Conservation (phyloP, 2,329 filamentous ascomycete genomes). For the Colletotrichum australisinense region DNA sequence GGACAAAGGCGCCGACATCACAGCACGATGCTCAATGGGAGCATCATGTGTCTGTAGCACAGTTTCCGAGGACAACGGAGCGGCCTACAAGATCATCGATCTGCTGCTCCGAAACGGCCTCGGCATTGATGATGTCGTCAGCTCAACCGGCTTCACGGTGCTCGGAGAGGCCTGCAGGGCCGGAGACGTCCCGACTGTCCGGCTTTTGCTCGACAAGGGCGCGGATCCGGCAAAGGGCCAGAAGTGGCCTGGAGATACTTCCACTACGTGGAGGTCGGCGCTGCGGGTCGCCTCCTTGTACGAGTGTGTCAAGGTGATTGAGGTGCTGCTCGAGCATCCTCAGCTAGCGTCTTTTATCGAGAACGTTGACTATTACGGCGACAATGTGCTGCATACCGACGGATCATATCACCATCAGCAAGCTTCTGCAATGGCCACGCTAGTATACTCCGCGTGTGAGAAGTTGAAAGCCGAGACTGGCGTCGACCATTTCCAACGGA, state of each 20-base stretch:
- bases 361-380: slow-evolving; percentile 33
- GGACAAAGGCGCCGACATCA: slow-evolving; percentile 37
- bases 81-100: slow-evolving; percentile 30
- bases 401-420: not conserved
- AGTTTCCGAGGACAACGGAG: slow-evolving; percentile 14
- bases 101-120: slow-evolving; percentile 37
- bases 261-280: slow-evolving; percentile 35
- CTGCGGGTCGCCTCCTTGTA: slow-evolving; percentile 23
- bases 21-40: slow-evolving; percentile 1
- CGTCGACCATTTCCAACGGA: slow-evolving; percentile 32
- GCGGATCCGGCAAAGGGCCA: slow-evolving; percentile 38
- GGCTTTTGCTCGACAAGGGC: slow-evolving; percentile 38
- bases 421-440: not conserved
- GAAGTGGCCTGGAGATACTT: slow-evolving; percentile 2
- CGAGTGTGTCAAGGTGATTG: slow-evolving; percentile 19
- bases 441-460: slow-evolving; percentile 33
- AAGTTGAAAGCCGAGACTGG: slow-evolving; percentile 33
- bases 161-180: slow-evolving; percentile 36
- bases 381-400: slow-evolving; percentile 28
- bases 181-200: slow-evolving; percentile 34
- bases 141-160: slow-evolving; percentile 31
- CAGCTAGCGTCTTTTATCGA: slow-evolving; percentile 34
- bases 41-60: slow-evolving; percentile 32
- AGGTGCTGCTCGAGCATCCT: slow-evolving; percentile 35
- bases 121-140: slow-evolving; percentile 35